Base-by-base conservation (phyloP, 768 basidiomycete genomes). In the Rhizopogon salebrosus region DNA sequence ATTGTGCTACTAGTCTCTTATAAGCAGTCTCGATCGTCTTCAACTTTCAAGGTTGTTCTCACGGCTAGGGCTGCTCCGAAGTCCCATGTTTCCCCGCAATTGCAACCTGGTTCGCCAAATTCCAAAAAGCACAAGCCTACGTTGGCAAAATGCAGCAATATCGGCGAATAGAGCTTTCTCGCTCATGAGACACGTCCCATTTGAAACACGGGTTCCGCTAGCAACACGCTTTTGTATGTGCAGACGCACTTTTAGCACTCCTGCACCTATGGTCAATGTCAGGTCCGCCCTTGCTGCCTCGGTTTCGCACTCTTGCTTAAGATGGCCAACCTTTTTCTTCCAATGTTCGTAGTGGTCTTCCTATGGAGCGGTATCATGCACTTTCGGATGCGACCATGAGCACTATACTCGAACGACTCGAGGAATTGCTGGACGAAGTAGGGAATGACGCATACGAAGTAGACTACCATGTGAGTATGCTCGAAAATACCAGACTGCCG, bases 371-470 rank as follows among this genome's bases (percentile, higher is more conserved):
- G 49, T 97, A 95, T 63, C 84, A 94, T 61, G 64, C 65, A 27
- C 68, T 88, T 24, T 79, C 94, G 2, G 91, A 95, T 54, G 66
- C 71, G 35, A 82, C 89, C 3, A 93, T 97, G 92, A 82, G 86
- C 48, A 67, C 64, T 8, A 64, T 95, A 18, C 78, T 93, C 16
- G 89, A 90, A 51, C 78, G 76, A 2, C 70, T 95, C 26, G 94
- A 97, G 63, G 72, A 73, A 10, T 59, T 92, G 24, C 64, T 95
- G n/a, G 87, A 92, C 51, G 73, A 68, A 26, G 54, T 77, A 6
- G 80, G 72, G 11, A 74, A 82, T 50, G 67, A 80, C 1, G 70
- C 71, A 1, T 84, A 82, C 57, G 93, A 97, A 67, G 88, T 97
- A 18, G 94, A 95, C 66, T 95, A 95, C 67, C 84, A 84, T 63